Evolutionary conservation across 495 filamentous ascomycete species (phyloP).

Genomic region (Staphylotrichum tortipilum): DNA sequence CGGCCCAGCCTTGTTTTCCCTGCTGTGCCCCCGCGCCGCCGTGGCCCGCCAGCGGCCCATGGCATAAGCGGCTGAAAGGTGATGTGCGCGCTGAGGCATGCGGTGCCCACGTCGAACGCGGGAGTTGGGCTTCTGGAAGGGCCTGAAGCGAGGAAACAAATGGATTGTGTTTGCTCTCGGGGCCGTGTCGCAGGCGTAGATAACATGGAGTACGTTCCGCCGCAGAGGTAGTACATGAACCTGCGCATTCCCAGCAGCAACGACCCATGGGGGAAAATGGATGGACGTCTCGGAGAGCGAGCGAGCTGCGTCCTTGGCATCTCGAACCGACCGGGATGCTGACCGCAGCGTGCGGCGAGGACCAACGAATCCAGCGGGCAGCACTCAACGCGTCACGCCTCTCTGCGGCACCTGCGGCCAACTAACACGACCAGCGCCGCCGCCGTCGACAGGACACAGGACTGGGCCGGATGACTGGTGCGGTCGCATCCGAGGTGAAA

Average conservation of each 20-base stretch:
- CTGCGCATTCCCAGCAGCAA: no score
- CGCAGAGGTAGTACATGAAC: no score
- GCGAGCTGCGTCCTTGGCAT: conserved; percentile 8
- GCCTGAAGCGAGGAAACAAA: no score
- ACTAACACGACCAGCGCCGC: conserved; percentile 12
- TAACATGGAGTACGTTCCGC: no score
- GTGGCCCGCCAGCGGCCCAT: not conserved
- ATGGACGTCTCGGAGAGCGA: no score
- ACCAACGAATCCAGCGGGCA: conserved; percentile 8
- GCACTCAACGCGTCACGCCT: conserved; percentile 1
- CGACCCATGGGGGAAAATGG: no score
- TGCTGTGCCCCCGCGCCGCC: conserved; percentile 1
- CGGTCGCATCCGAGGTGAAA: conserved; percentile 5
- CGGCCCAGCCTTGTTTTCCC: not conserved
- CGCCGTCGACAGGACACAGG: not conserved
- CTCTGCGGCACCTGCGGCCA: conserved; percentile 1
- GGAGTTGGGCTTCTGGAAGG: not conserved
- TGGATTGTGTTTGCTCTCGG: no score
- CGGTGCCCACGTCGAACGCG: not conserved
- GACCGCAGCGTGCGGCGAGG: conserved; percentile 5
- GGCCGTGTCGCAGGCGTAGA: no score
- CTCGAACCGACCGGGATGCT: not conserved
- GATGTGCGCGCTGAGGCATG: not conserved
- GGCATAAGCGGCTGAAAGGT: not conserved
- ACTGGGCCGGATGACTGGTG: conserved; percentile 7